These are phyloP conservation scores for Diaporthe sp. DNA, from an alignment of 2,329 filamentous ascomycete genomes.

Conservation along the genomic window DNA sequence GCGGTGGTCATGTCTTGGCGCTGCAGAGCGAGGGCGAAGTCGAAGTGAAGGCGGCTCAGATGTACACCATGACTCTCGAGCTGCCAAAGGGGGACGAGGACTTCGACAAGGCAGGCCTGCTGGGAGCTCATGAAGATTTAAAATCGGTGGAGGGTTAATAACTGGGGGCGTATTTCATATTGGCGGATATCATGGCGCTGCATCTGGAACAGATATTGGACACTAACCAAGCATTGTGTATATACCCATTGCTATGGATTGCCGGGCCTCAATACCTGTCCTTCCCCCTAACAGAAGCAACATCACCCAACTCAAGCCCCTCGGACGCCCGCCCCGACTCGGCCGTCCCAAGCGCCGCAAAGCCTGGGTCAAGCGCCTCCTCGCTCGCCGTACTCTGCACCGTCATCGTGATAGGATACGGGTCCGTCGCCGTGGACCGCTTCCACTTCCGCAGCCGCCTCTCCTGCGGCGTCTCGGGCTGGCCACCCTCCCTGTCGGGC, in stretches of 20 bases:
- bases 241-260: not conserved
- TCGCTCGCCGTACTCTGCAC: conserved; percentile 30
- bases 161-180: not conserved
- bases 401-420: conserved; percentile 19
- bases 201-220: not conserved
- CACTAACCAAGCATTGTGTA: not conserved
- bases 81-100: conserved; percentile 51
- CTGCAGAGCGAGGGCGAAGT: conserved; percentile 51
- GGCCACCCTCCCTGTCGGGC: conserved; percentile 17
- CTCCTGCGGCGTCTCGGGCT: conserved; percentile 14
- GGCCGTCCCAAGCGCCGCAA: not conserved
- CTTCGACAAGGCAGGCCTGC: conserved; percentile 49
- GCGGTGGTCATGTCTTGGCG: conserved; percentile 51
- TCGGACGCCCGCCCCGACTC: conserved; percentile 8
- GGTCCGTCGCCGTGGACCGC: conserved; percentile 24
- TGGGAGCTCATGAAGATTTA: conserved; percentile 48
- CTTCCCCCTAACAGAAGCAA: not conserved
- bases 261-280: not conserved
- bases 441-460: conserved; percentile 23
- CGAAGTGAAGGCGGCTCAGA: conserved; percentile 46
- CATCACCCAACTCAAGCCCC: not conserved
- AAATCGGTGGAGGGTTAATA: conserved; percentile 49
- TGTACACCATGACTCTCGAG: conserved; percentile 49
- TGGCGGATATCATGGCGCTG: no score
- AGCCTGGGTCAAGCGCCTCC: conserved; percentile 26